Conservation (phyloP, 495 filamentous ascomycete species). For the Penicillium riverlandense region DNA sequence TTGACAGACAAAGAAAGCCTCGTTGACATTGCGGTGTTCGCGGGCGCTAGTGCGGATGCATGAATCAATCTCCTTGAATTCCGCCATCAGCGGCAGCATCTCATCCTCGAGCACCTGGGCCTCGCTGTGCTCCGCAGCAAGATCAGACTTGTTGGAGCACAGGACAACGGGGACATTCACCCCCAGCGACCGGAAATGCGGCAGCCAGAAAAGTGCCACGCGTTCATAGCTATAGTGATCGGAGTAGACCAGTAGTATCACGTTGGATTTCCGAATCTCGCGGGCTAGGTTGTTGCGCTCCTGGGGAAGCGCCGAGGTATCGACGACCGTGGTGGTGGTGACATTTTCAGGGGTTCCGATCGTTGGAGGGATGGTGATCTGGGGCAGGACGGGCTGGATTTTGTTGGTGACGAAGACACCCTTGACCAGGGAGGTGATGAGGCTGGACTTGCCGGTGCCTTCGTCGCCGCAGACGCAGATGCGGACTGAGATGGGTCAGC, state of each 20-base stretch:
- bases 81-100: conserved; percentile 96
- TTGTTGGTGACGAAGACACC: conserved; percentile 89
- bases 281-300: conserved; percentile 82
- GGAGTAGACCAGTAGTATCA: conserved; percentile 94
- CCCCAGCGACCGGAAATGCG: conserved; percentile 90
- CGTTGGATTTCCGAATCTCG: conserved; percentile 93
- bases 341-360: conserved; percentile 90
- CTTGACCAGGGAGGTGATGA: conserved; percentile 68
- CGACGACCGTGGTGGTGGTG: conserved; percentile 89
- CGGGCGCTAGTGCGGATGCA: conserved; percentile 93
- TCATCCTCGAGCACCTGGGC: conserved; percentile 86
- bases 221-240: conserved; percentile 99
- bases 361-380: conserved; percentile 85
- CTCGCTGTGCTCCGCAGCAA: conserved; percentile 60
- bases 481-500: conserved; percentile 52
- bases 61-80: conserved; percentile 98
- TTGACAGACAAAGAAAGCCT: conserved; percentile 95
- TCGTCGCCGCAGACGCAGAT: conserved; percentile 97
- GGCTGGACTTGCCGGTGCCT: conserved; percentile 51
- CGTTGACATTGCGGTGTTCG: conserved; percentile 92
- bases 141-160: conserved; percentile 94
- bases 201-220: conserved; percentile 95
- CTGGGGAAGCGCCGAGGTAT: conserved; percentile 91
- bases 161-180: conserved; percentile 98
- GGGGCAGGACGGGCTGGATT: conserved; percentile 88